Evolutionary conservation across 2,329 filamentous ascomycete species (phyloP).

Genomic region (Herpotrichia juniperi): DNA sequence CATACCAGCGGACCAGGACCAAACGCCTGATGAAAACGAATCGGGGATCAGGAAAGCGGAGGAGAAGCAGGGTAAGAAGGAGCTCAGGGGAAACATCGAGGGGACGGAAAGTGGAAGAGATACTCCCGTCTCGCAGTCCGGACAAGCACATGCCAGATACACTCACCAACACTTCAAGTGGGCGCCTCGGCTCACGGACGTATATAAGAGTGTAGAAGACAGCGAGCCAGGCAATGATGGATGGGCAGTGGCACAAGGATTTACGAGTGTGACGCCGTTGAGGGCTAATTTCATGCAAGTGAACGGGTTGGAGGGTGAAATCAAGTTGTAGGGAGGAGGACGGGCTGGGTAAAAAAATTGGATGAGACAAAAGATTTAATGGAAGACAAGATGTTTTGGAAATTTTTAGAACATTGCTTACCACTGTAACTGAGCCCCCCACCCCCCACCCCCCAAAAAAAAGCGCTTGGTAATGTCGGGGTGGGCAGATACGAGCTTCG

Average conservation of each 20-base stretch:
- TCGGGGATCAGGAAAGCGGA: slow-evolving; percentile 72
- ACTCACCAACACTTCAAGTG: slow-evolving; percentile 92
- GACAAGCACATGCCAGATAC: slow-evolving; percentile 56
- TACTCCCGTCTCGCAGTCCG: slow-evolving; percentile 27
- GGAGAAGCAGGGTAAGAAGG: slow-evolving; percentile 52
- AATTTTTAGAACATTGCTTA: background rate
- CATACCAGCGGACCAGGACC: slow-evolving; percentile 65
- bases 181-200: slow-evolving; percentile 85
- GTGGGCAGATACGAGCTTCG: no score
- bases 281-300: slow-evolving; percentile 89
- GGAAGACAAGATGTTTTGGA: no score
- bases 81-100: slow-evolving; percentile 29
- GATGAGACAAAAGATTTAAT: no score
- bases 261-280: slow-evolving; percentile 88
- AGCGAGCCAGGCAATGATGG: slow-evolving; percentile 85
- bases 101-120: slow-evolving; percentile 35
- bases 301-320: slow-evolving; percentile 34
- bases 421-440: background rate
- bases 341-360: no score
- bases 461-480: no score
- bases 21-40: slow-evolving; percentile 70
- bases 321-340: slow-evolving; percentile 20
- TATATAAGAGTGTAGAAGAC: slow-evolving; percentile 84
- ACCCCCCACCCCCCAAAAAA: no score
- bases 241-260: slow-evolving; percentile 86